A percentile compares a stretch with the other conserved stretches of the same genome.
phyloP scores from a whole-genome alignment of 2,329 filamentous ascomycete species.

The Penicillium expansum region DNA sequence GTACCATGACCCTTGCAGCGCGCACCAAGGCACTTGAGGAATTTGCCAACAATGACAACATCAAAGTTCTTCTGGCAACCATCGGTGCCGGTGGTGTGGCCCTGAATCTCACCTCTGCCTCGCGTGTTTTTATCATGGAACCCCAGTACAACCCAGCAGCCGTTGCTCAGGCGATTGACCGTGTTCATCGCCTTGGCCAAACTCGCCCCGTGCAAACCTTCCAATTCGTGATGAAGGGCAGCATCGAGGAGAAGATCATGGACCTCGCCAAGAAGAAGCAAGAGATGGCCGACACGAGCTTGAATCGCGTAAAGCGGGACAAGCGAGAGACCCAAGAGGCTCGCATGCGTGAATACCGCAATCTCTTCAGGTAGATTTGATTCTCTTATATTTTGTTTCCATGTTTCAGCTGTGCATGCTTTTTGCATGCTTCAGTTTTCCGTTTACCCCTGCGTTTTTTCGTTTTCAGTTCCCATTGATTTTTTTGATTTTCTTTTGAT shows the following conservation, averaged over 20 bases:
- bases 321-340: slow-evolving; percentile 64
- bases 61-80: slow-evolving; percentile 83
- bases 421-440: neutral
- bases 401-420: neutral
- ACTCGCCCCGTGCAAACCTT: slow-evolving; percentile 82
- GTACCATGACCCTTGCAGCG: slow-evolving; percentile 74
- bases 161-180: slow-evolving; percentile 90
- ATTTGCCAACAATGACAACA: slow-evolving; percentile 69
- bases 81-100: slow-evolving; percentile 90
- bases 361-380: slow-evolving; percentile 51
- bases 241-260: slow-evolving; percentile 93
- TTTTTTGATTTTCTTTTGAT: neutral
- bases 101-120: slow-evolving; percentile 83
- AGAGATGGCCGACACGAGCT: slow-evolving; percentile 80
- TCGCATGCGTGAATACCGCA: slow-evolving; percentile 60
- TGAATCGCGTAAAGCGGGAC: slow-evolving; percentile 64
- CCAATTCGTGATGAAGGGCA: slow-evolving; percentile 83
- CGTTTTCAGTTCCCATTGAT: neutral
- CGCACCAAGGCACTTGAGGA: slow-evolving; percentile 72
- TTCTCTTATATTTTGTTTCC: neutral
- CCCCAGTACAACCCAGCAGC: slow-evolving; percentile 96
- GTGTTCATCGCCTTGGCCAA: slow-evolving; percentile 88
- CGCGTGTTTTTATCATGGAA: slow-evolving; percentile 93
- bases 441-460: neutral
- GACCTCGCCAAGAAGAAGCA: slow-evolving; percentile 89